A percentile compares a stretch with the other conserved stretches of the same genome.
These are phyloP conservation scores for Ophiocytium majus DNA, from an alignment of 352 stramenopile species.

Conservation along the genomic window DNA sequence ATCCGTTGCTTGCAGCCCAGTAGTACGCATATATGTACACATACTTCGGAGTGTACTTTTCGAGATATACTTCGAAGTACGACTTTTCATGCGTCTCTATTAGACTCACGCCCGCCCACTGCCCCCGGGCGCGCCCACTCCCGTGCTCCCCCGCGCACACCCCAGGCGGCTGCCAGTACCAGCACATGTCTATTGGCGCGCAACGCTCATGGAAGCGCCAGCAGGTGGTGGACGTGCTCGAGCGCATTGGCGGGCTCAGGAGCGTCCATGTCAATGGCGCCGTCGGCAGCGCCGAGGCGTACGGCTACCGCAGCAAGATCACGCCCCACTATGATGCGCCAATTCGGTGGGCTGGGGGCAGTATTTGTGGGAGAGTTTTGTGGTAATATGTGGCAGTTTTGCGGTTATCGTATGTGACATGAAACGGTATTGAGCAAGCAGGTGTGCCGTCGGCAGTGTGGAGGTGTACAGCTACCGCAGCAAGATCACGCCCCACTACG, in stretches of 20 bases:
- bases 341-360: conserved; percentile 48
- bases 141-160: too few species aligned
- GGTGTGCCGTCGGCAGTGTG: conserved; percentile 66
- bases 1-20: too few species aligned
- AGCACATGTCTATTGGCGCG: conserved; percentile 67
- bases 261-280: conserved; percentile 60
- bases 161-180: conserved; percentile 74
- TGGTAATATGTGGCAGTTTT: too few species aligned
- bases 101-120: too few species aligned
- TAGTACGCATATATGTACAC: too few species aligned
- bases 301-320: conserved; percentile 68
- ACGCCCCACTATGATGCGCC: conserved; percentile 77
- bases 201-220: conserved; percentile 65
- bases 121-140: too few species aligned
- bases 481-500: conserved; percentile 78
- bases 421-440: neutral
- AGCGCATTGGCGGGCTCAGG: conserved; percentile 52
- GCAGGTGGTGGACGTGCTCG: conserved; percentile 57
- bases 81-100: too few species aligned
- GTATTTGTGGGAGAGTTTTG: too few species aligned
- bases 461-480: conserved; percentile 67
- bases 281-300: conserved; percentile 69
- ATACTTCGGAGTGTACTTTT: too few species aligned
- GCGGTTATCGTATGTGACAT: neutral
- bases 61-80: too few species aligned